A percentile compares a stretch with the other conserved stretches of the same genome.
Conservation (phyloP, 2,329 filamentous ascomycete genomes). For the Diplodia corticola region DNA sequence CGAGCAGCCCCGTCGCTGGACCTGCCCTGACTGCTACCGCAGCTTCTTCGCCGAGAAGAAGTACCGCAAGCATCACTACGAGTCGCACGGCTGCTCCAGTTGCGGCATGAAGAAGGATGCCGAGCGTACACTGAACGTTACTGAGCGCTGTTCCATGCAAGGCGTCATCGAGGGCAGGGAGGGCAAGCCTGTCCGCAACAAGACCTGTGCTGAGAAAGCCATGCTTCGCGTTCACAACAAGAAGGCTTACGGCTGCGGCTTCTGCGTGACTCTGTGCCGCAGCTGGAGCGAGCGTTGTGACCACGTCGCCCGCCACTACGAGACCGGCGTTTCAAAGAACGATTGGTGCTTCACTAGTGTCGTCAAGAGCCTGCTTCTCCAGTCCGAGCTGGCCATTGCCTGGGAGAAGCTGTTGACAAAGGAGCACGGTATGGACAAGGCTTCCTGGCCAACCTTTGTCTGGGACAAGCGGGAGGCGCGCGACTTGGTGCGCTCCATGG, state of each 20-base stretch:
- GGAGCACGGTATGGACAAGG: constrained; percentile 57
- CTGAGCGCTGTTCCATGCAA: constrained; percentile 9
- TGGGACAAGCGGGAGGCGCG: constrained; percentile 67
- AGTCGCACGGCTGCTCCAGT: constrained; percentile 61
- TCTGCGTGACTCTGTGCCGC: constrained; percentile 63
- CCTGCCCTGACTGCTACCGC: constrained; percentile 67
- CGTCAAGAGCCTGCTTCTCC: constrained; percentile 66
- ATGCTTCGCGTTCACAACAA: constrained; percentile 54
- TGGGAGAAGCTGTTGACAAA: constrained; percentile 60
- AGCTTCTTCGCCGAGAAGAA: constrained; percentile 69
- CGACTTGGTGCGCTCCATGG: constrained; percentile 64
- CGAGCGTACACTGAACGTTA: not conserved
- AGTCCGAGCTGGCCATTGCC: constrained; percentile 60
- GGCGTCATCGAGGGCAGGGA: constrained; percentile 11
- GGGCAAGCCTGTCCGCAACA: constrained; percentile 8
- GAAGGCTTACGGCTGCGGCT: constrained; percentile 68
- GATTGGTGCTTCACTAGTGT: constrained; percentile 71
- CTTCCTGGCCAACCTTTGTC: constrained; percentile 45
- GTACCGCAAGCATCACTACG: constrained; percentile 68
- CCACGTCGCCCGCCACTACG: constrained; percentile 68
- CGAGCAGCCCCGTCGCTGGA: constrained; percentile 67
- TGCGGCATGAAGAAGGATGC: constrained; percentile 56
- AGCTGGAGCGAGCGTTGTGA: constrained; percentile 67
- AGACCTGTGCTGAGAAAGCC: constrained; percentile 15
- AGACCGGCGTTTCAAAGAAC: constrained; percentile 56